Conservation (phyloP, 805 yeast species). For the Metschnikowia dekortorum region DNA sequence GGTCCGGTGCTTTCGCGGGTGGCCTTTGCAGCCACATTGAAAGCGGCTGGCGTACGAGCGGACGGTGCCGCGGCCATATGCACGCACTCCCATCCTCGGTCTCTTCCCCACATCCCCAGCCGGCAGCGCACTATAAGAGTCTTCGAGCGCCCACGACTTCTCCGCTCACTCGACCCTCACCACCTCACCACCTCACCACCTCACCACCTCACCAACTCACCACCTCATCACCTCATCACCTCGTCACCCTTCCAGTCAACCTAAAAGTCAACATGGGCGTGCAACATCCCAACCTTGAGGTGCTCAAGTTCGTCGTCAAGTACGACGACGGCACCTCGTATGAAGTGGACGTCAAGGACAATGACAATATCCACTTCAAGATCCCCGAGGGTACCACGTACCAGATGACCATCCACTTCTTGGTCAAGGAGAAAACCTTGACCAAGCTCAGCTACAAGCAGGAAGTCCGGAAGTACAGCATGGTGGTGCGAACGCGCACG, state of each 20-base stretch:
- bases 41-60: too few relatives aligned
- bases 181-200: too few relatives aligned
- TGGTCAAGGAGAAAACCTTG: conserved; percentile 25
- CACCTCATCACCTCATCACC: too few relatives aligned
- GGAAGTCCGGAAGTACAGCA: conserved; percentile 32
- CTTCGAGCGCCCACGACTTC: not conserved
- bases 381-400: conserved; percentile 38
- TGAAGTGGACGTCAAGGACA: conserved; percentile 26
- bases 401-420: conserved; percentile 29
- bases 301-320: conserved; percentile 26
- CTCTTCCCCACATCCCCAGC: too few relatives aligned
- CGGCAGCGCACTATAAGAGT: not conserved
- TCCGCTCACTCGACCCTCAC: not conserved
- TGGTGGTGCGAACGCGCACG: conserved; percentile 28
- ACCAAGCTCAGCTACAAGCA: conserved; percentile 32
- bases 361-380: conserved; percentile 24
- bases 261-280: conserved; percentile 4
- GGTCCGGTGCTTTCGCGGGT: too few relatives aligned
- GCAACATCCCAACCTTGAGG: conserved; percentile 30
- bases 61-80: too few relatives aligned
- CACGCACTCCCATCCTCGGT: not conserved
- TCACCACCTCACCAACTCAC: too few relatives aligned
- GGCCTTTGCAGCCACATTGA: too few relatives aligned
- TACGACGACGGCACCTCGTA: conserved; percentile 27
- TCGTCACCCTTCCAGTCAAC: too few relatives aligned